phyloP scores from a whole-genome alignment of 805 yeast genomes.

The Saccharomycopsis synnaedendra region DNA sequence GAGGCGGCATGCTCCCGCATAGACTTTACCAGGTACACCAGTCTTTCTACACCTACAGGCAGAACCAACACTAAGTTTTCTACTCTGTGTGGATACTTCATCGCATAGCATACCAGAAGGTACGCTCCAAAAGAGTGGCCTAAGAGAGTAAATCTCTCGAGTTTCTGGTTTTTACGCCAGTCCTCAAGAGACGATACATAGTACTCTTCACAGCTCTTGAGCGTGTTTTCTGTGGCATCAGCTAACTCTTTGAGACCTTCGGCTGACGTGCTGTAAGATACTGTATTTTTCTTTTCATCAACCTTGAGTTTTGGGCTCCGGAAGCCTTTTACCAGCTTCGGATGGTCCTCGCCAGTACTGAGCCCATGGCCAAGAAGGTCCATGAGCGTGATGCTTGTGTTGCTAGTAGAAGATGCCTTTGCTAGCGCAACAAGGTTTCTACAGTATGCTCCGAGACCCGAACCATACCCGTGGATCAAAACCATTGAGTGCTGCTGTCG shows the following conservation, averaged over 20 bases:
- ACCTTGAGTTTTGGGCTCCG: slow-evolving; percentile 27
- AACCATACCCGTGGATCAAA: slow-evolving; percentile 87
- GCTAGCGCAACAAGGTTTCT: slow-evolving; percentile 51
- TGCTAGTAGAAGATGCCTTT: slow-evolving; percentile 28
- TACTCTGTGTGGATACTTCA: slow-evolving; percentile 44
- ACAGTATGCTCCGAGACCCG: slow-evolving; percentile 74
- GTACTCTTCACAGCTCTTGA: slow-evolving; percentile 38
- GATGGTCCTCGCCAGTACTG: slow-evolving; percentile 25
- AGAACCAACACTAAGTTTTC: slow-evolving; percentile 49
- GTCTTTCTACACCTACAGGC: slow-evolving; percentile 73
- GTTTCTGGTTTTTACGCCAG: slow-evolving; percentile 43
- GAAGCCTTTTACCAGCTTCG: slow-evolving; percentile 27
- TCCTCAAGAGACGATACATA: slow-evolving; percentile 49
- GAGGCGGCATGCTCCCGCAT: slow-evolving; percentile 24
- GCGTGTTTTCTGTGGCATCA: slow-evolving; percentile 26
- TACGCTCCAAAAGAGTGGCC: slow-evolving; percentile 81
- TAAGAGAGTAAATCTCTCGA: slow-evolving; percentile 47
- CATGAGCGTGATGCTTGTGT: slow-evolving; percentile 42
- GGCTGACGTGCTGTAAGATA: not conserved
- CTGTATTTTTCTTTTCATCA: too few species aligned
- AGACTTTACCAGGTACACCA: slow-evolving; percentile 42
- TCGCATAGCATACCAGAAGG: slow-evolving; percentile 51
- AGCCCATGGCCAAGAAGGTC: slow-evolving; percentile 68
- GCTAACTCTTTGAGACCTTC: slow-evolving; percentile 13
- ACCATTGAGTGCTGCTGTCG: slow-evolving; percentile 24